Percentiles rank a stretch among this genome's conserved stretches.
Evolutionary conservation across 2,329 filamentous ascomycete genomes (phyloP).

Genomic region (Fusarium torreyae): DNA sequence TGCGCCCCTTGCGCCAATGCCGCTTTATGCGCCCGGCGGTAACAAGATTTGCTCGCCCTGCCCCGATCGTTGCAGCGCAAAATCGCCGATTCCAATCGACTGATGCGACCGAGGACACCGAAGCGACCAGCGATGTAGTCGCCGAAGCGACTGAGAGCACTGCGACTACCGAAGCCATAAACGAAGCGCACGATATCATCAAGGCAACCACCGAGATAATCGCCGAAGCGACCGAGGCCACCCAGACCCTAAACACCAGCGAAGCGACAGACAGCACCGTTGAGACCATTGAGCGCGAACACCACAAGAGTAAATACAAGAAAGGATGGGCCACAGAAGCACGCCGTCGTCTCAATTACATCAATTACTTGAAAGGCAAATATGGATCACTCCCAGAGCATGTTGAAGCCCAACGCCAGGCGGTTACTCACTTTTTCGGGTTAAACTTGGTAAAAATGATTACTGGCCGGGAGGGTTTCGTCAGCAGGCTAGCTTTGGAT

Average conservation of each 20-base stretch:
- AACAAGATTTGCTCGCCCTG: background rate
- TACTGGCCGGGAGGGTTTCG: constrained; percentile 81
- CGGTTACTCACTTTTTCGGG: background rate
- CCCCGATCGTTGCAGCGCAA: background rate
- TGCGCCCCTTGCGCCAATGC: background rate
- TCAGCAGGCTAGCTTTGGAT: constrained; percentile 69
- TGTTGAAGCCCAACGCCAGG: background rate
- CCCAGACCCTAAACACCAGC: too few species aligned
- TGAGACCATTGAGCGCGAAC: too few species aligned
- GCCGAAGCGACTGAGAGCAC: too few species aligned
- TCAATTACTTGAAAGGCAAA: too few species aligned
- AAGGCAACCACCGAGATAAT: too few species aligned
- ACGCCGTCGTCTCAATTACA: too few species aligned
- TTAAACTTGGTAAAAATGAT: background rate
- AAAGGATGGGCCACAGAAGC: too few species aligned
- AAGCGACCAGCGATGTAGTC: background rate
- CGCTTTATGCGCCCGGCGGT: too few species aligned
- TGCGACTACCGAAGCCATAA: too few species aligned
- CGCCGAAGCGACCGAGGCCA: too few species aligned
- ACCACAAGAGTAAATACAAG: too few species aligned
- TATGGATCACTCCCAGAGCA: background rate
- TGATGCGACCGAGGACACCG: background rate
- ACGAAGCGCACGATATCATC: background rate
- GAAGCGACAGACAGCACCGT: too few species aligned
- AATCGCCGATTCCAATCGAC: background rate